These are phyloP conservation scores for Cytospora paraplurivora DNA, from an alignment of 2,329 filamentous ascomycete species.

Conservation along the genomic window DNA sequence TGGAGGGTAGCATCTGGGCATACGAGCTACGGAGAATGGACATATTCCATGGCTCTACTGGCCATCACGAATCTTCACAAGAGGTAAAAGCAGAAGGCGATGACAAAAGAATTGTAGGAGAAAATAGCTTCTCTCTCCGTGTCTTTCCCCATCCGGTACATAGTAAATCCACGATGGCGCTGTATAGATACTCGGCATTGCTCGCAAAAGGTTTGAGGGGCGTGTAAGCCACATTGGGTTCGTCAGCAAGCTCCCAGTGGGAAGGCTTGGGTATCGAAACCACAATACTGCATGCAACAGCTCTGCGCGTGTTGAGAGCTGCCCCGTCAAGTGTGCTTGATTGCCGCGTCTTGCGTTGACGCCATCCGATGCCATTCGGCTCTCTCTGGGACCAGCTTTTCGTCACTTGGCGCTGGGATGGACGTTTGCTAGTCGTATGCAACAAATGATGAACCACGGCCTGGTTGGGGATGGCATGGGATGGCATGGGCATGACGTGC, in stretches of 20 bases:
- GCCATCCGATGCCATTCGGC: slow-evolving; percentile 8
- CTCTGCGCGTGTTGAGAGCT: neutral
- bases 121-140: too few species aligned
- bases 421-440: neutral
- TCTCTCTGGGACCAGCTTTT: neutral
- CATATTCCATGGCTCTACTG: too few species aligned
- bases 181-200: neutral
- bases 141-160: neutral
- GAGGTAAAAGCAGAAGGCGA: too few species aligned
- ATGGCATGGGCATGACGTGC: slow-evolving; percentile 3
- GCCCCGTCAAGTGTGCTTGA: neutral
- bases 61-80: too few species aligned
- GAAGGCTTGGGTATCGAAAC: neutral
- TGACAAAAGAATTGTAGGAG: too few species aligned
- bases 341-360: slow-evolving; percentile 14
- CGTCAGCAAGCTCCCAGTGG: neutral
- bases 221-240: neutral
- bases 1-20: too few species aligned
- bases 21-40: too few species aligned
- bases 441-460: neutral
- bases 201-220: too few species aligned
- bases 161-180: too few species aligned
- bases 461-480: neutral
- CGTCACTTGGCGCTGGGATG: neutral
- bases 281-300: slow-evolving; percentile 22